Base-by-base conservation (phyloP, 2,329 filamentous ascomycete species). In the Talaromyces sp. region DNA sequence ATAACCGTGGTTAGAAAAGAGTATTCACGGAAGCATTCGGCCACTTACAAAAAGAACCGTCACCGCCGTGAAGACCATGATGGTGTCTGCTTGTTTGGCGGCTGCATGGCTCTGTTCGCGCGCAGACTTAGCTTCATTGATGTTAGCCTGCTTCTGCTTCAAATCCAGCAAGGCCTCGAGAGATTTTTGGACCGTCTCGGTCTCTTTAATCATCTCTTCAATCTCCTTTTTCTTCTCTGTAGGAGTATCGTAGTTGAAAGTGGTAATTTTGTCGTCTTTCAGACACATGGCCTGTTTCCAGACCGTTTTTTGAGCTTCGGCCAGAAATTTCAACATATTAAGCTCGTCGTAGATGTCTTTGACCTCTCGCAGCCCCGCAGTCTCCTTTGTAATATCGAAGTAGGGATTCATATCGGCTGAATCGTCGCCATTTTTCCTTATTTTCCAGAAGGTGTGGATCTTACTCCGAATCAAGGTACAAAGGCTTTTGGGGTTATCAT, bases 271-370 rank as follows among this genome's bases (percentile, higher is more conserved):
- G 47, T 42, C 13, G 4, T 58, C 22, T n/a, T 59, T 33, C 27
- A 55, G 44, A 30, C 32, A 9, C 28, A 55, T 60, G 17, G 54
- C 42, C 17, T 63, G 60, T 54, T 52, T 64, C 60, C 62, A 65
- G 4, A 67, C 62, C 4, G 19, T 11, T 19, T 66, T 60, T 39
- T 68, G 66, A 25, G 56, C 57, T 36, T 63, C 55, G 22, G 65
- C 57, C 19, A 68, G 44, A 10, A 32, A 55, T 30, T 65, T 68
- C 19, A 69, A 59, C 27, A 70, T 69, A 36, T 63, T 65, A 9
- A 69, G 64, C 55, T 70, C 66, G 55, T 70, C 66, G 4, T 61
- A 49, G 13, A 69, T 70, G 56, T 67, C 67, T 33, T 70, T 70
- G 56, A 69, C 64, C 39, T 67, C 63, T 3, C 60, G n/a, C 0